Conservation (phyloP, 169 alveolate species). For the Plasmodium vivax region DNA sequence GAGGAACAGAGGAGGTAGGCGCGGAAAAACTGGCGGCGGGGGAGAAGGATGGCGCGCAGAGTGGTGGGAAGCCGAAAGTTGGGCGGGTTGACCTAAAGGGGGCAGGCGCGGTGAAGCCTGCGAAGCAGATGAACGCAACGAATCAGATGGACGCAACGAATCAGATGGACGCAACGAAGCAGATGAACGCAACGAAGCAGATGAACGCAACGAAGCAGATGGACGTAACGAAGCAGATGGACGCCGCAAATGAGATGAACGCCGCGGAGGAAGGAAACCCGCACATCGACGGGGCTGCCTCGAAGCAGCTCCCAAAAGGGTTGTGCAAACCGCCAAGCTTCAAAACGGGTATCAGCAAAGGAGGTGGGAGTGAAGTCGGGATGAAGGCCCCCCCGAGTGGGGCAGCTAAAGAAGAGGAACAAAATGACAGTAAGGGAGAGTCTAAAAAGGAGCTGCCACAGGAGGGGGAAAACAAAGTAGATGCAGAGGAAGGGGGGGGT, state of each 20-base stretch:
- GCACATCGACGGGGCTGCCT: neutral
- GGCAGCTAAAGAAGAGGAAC: neutral
- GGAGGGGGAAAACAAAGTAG: neutral
- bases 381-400: neutral
- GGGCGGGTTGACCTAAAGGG: neutral
- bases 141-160: neutral
- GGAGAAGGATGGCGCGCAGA: neutral
- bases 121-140: neutral
- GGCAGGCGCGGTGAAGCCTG: neutral
- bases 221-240: no score
- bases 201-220: no score
- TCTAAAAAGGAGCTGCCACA: neutral
- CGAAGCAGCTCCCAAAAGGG: neutral
- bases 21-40: neutral
- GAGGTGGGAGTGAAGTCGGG: neutral
- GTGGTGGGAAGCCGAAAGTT: neutral
- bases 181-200: no score
- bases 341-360: neutral
- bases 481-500: neutral
- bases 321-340: neutral
- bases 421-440: neutral
- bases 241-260: neutral
- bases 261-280: neutral
- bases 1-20: neutral
- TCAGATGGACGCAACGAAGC: no score